A percentile compares a stretch with the other conserved stretches of the same genome.
phyloP scores from a whole-genome alignment of 495 filamentous ascomycete species.

The Penicillium bialowiezense region DNA sequence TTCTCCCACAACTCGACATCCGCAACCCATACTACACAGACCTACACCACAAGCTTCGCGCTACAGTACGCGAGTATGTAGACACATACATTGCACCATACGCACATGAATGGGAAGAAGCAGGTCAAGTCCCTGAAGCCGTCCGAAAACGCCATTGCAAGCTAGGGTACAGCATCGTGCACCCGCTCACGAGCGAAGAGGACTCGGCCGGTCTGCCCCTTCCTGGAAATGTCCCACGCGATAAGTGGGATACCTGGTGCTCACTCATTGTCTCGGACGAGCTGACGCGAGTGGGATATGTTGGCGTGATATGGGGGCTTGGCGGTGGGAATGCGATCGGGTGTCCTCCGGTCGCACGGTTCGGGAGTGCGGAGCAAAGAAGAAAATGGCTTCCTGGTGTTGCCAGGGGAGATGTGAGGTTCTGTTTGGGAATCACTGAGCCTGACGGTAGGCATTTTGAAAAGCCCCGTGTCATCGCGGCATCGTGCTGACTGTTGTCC shows the following conservation, averaged over 20 bases:
- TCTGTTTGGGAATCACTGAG: slow-evolving; percentile 57
- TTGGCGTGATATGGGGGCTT: slow-evolving; percentile 47
- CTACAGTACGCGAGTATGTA: slow-evolving; percentile 43
- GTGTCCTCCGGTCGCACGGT: slow-evolving; percentile 51
- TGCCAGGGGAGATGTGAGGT: slow-evolving; percentile 44
- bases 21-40: slow-evolving; percentile 48
- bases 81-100: slow-evolving; percentile 42
- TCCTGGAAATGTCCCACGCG: slow-evolving; percentile 37
- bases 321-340: slow-evolving; percentile 53
- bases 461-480: too few species aligned
- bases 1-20: slow-evolving; percentile 38
- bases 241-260: slow-evolving; percentile 52
- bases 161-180: slow-evolving; percentile 36
- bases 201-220: slow-evolving; percentile 31
- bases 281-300: slow-evolving; percentile 40
- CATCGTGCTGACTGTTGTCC: neutral
- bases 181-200: slow-evolving; percentile 34
- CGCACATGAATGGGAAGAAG: slow-evolving; percentile 48
- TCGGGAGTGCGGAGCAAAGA: slow-evolving; percentile 49
- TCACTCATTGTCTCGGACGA: slow-evolving; percentile 47
- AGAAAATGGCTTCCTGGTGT: slow-evolving; percentile 47
- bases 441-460: slow-evolving; percentile 40
- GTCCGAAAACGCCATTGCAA: slow-evolving; percentile 38
- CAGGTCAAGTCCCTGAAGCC: slow-evolving; percentile 39
- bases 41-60: slow-evolving; percentile 43